Evolutionary conservation across 1,284 basidiomycete genomes (phyloP).

Genomic region (Malassezia obtusa): DNA sequence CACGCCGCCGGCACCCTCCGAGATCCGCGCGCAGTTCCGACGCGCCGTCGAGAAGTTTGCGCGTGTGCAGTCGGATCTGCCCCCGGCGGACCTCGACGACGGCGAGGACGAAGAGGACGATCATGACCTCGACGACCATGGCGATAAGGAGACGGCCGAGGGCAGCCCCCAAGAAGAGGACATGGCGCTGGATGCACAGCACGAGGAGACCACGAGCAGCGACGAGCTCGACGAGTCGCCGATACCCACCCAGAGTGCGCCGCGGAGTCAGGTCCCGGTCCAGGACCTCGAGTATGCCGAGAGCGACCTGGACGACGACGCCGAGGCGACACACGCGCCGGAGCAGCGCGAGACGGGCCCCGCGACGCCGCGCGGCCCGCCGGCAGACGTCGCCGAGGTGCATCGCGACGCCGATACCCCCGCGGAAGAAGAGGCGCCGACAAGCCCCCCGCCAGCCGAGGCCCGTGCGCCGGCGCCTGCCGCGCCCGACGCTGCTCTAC

Average conservation of each 20-base stretch:
- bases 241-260: background rate
- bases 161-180: background rate
- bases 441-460: too few species aligned
- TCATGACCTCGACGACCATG: background rate
- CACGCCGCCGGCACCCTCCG: background rate
- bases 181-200: background rate
- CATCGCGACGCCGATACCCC: too few species aligned
- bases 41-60: conserved; percentile 13
- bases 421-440: too few species aligned
- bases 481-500: too few species aligned
- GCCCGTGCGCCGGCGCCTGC: too few species aligned
- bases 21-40: conserved; percentile 8
- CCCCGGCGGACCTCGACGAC: background rate
- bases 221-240: background rate
- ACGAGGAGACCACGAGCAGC: background rate
- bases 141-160: background rate
- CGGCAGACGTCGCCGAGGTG: too few species aligned
- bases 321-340: background rate
- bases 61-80: background rate
- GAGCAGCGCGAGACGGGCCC: too few species aligned
- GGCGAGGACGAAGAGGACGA: background rate
- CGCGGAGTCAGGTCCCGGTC: background rate
- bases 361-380: too few species aligned
- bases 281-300: background rate
- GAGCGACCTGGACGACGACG: background rate